Percentiles rank a stretch among this genome's conserved stretches.
Evolutionary conservation across 1,284 basidiomycete genomes (phyloP).

Genomic region (Schizophyllum commune): DNA sequence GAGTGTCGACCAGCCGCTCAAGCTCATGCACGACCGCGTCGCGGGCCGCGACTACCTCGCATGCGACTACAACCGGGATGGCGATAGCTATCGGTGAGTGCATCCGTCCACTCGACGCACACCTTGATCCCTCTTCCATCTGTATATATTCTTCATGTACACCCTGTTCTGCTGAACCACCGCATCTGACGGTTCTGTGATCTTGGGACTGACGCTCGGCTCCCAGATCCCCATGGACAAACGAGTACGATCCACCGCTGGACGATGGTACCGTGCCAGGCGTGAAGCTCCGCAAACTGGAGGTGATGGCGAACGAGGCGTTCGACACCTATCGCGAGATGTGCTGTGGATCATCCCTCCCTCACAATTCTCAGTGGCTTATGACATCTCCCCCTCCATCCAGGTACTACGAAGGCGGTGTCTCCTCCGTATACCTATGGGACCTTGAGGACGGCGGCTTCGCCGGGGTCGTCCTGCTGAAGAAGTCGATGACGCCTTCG

Average conservation of each 20-base stretch:
- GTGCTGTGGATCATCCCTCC: constrained; percentile 34
- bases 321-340: constrained; percentile 98
- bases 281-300: constrained; percentile 81
- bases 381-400: background rate
- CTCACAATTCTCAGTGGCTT: background rate
- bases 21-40: constrained; percentile 70
- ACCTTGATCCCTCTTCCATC: background rate
- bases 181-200: too few relatives aligned
- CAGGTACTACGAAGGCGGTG: constrained; percentile 95
- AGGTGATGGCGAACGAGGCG: constrained; percentile 90
- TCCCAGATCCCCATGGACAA: constrained; percentile 82
- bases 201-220: constrained; percentile 31
- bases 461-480: constrained; percentile 93
- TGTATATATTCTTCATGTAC: background rate
- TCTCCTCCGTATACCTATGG: constrained; percentile 98
- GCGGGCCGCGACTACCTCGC: constrained; percentile 87
- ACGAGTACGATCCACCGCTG: constrained; percentile 85
- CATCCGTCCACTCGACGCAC: background rate
- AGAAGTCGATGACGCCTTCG: constrained; percentile 70
- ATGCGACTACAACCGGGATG: constrained; percentile 97
- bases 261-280: constrained; percentile 85
- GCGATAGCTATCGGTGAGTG: constrained; percentile 83
- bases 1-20: constrained; percentile 92
- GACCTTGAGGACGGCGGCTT: constrained; percentile 94
- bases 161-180: too few relatives aligned